These are phyloP conservation scores for Canna indica DNA, from an alignment of 176 grass and related monocot genomes.

Conservation along the genomic window DNA sequence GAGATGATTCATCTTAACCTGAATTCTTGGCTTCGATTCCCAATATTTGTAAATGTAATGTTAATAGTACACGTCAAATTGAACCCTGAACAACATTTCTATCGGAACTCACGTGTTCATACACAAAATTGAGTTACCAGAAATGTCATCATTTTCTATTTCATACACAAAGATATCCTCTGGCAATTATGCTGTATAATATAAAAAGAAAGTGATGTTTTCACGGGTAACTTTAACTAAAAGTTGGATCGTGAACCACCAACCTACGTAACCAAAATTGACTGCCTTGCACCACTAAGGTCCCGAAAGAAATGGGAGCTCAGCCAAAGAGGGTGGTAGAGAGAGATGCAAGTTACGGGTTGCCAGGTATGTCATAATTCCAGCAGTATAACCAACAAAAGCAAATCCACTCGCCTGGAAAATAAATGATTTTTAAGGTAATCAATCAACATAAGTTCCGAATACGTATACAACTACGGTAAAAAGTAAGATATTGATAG, in stretches of 20 bases:
- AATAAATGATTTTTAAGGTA: constrained; percentile 20
- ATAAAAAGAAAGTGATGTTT: neutral
- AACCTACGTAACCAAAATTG: neutral
- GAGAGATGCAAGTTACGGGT: constrained; percentile 42
- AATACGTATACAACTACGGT: neutral
- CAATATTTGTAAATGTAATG: too few species aligned
- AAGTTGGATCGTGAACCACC: neutral
- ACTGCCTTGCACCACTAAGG: constrained; percentile 19
- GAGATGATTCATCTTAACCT: too few species aligned
- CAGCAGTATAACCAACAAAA: constrained; percentile 86
- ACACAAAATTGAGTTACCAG: too few species aligned
- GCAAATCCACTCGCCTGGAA: constrained; percentile 88
- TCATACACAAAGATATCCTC: neutral
- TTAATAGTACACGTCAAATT: too few species aligned
- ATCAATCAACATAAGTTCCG: neutral
- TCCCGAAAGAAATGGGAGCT: constrained; percentile 64
- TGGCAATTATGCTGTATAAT: neutral
- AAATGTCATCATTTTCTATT: too few species aligned
- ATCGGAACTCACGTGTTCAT: too few species aligned
- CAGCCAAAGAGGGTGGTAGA: constrained; percentile 55
- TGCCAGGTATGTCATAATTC: constrained; percentile 66
- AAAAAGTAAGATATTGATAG: neutral
- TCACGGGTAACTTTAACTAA: neutral
- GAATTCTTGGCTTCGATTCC: too few species aligned
- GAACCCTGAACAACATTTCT: too few species aligned